Evolutionary conservation across 2,329 filamentous ascomycete genomes (phyloP).

Genomic region (Sporothrix luriei): DNA sequence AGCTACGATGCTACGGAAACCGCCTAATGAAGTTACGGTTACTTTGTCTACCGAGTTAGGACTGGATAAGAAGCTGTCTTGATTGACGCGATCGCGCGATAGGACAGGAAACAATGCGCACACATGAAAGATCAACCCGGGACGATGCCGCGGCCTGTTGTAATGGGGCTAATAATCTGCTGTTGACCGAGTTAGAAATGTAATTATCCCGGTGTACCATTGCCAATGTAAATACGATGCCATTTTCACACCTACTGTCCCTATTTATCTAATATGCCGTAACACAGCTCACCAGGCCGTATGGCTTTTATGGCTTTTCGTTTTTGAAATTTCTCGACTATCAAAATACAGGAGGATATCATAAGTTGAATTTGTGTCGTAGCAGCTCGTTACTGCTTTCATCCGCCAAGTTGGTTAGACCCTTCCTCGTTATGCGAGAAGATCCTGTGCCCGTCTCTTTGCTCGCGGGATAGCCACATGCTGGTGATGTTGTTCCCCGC

Average conservation of each 20-base stretch:
- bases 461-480: background rate
- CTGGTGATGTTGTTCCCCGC: slow-evolving; percentile 8
- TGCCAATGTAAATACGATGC: slow-evolving; percentile 1
- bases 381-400: slow-evolving; percentile 4
- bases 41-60: background rate
- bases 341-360: slow-evolving; percentile 37
- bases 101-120: background rate
- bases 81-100: background rate
- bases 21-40: background rate
- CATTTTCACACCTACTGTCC: background rate
- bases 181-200: background rate
- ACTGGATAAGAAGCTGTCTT: background rate
- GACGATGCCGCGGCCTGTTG: too few species aligned
- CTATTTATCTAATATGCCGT: background rate
- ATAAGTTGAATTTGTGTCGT: slow-evolving; percentile 42
- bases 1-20: background rate
- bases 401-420: background rate
- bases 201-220: slow-evolving; percentile 13
- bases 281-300: background rate
- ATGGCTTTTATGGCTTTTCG: background rate
- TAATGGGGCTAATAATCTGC: background rate
- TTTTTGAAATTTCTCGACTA: background rate
- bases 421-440: slow-evolving; percentile 30
- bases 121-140: too few species aligned
- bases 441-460: background rate